phyloP scores from a whole-genome alignment of 78 protist genomes.

The slime mould (Dictyostelium discoideum) region DNA sequence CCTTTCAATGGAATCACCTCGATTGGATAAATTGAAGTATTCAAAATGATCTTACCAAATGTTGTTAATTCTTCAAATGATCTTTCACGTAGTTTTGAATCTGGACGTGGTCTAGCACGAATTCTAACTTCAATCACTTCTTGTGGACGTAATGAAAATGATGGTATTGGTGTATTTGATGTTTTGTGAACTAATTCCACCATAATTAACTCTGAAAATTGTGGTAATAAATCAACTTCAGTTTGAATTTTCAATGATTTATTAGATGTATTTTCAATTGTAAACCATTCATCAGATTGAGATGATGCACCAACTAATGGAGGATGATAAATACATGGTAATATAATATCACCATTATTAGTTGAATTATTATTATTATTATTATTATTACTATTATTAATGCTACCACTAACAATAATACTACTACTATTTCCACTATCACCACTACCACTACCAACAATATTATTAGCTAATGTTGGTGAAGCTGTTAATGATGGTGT shows the following conservation, averaged over 20 bases:
- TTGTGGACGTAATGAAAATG: conserved; percentile 46
- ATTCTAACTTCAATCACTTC: conserved; percentile 62
- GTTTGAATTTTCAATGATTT: conserved; percentile 54
- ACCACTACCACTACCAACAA: too few species aligned
- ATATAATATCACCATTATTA: conserved; percentile 9
- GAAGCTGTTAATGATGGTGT: background rate
- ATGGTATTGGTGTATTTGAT: conserved; percentile 64
- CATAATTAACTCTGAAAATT: conserved; percentile 21
- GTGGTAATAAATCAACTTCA: conserved; percentile 44
- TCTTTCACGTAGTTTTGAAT: conserved; percentile 24
- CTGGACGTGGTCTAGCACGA: conserved; percentile 60
- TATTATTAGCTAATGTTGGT: background rate
- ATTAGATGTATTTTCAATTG: conserved; percentile 72
- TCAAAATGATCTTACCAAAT: conserved; percentile 48
- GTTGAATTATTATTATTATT: background rate
- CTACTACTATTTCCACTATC: background rate
- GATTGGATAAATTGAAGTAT: conserved; percentile 45
- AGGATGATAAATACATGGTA: conserved; percentile 73
- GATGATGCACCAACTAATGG: conserved; percentile 1
- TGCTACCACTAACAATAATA: background rate
- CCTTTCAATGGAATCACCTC: conserved; percentile 48
- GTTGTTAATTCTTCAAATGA: conserved; percentile 9
- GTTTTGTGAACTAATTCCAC: conserved; percentile 50
- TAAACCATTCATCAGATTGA: conserved; percentile 79
- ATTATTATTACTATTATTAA: background rate